Evolutionary conservation across 441 rosid genomes (phyloP), one percentile per base, ranked within the genome.

Genomic region (Viola pubescens): DNA sequence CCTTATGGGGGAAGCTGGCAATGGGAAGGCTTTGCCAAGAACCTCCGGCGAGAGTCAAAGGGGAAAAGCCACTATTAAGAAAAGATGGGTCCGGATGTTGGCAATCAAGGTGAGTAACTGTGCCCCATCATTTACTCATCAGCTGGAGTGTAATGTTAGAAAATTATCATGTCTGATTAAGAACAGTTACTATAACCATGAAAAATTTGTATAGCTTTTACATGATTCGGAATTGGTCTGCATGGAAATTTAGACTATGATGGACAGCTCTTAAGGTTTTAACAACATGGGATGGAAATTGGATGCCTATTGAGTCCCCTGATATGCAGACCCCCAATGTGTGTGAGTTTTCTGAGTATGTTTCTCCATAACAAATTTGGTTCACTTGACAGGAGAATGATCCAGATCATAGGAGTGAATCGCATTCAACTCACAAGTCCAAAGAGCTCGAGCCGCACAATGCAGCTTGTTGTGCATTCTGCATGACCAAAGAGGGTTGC

Each of bases 401-500:
- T 34, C 14, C 58, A 12, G 61, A 48, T 65, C 37, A 13, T 43
- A 54, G 44, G 56, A 60, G 58, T 44, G 54, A 37, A 47, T 45
- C 42, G 7, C 38, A 38, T 52, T 16, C 54, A 48, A 51, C 52
- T 60, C 49, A 47, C n/a, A 52, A 70, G 58, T 65, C 68, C 5
- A 16, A 37, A 7, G 76, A 53, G 44, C 62, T 43, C 26, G 62
- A 65, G 61, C 37, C 77, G 51, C 52, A 12, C 19, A 62, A 63
- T 14, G 72, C 67, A 16, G 69, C 62, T 42, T 9, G 39, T 9
- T 43, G 8, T 65, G 69, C 48, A 65, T 43, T 67, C 64, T 90
- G 97, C 73, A 70, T 60, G 60, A 74, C 80, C 42, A 82, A 76
- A 48, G 79, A 71, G 46, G 61, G 83, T 65, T 92, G 95, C 65